Conservation (phyloP, 1,284 basidiomycete species). For the Trametes polyzona region DNA sequence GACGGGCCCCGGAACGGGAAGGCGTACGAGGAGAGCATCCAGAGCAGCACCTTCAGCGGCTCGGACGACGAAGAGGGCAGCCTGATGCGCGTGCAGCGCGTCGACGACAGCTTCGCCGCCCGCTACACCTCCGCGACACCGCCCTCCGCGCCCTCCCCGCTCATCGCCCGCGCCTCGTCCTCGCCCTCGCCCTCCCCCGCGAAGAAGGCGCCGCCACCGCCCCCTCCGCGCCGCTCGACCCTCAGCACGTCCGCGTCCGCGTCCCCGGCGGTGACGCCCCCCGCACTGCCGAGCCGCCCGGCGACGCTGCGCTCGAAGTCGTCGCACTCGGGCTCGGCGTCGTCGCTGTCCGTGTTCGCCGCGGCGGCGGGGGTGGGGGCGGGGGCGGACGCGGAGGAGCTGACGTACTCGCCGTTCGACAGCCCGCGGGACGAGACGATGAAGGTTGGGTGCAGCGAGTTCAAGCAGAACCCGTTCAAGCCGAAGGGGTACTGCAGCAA, state of each 20-base stretch:
- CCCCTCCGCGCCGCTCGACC: conserved; percentile 32
- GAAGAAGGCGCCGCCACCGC: conserved; percentile 35
- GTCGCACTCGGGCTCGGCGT: conserved; percentile 28
- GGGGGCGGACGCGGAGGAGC: conserved; percentile 16
- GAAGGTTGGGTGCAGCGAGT: conserved; percentile 47
- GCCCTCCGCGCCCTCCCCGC: not conserved
- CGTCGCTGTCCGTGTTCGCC: conserved; percentile 25
- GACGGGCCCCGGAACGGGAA: conserved; percentile 36
- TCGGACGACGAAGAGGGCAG: conserved; percentile 22
- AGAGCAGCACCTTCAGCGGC: conserved; percentile 22
- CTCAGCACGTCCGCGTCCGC: conserved; percentile 21
- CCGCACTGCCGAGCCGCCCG: conserved; percentile 24
- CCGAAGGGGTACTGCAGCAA: conserved; percentile 63
- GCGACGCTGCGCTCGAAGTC: conserved; percentile 26
- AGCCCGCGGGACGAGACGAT: conserved; percentile 39
- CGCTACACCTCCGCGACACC: conserved; percentile 19
- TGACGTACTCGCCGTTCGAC: conserved; percentile 55
- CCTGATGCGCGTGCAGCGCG: conserved; percentile 24
- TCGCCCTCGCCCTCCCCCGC: conserved; percentile 2
- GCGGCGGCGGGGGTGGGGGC: conserved; percentile 32
- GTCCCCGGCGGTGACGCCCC: conserved; percentile 19
- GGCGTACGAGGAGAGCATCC: conserved; percentile 33
- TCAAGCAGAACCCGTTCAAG: conserved; percentile 67
- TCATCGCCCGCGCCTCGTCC: conserved; percentile 10
- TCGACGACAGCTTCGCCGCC: conserved; percentile 20